Base-by-base conservation (phyloP, 139 green algal genomes). In the Bryopsis sp. region DNA sequence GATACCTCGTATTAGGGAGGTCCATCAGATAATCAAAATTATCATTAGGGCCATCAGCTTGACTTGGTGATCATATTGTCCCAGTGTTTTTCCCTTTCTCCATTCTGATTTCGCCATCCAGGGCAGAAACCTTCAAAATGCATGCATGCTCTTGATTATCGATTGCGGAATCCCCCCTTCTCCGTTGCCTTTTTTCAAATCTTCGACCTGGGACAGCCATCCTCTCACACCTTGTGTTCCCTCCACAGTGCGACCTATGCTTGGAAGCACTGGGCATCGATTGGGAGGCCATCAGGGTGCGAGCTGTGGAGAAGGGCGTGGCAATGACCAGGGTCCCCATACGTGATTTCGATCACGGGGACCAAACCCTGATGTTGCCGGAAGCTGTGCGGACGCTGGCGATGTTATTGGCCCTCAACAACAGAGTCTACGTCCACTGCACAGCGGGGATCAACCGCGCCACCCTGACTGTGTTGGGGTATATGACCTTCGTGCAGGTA, bases 391-490 rank as follows among this genome's bases (percentile, higher is more conserved):
- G 82, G 2, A 75, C 76, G 64, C 60, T 92, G 46, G 62, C 78
- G 58, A 43, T 85, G 57, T 65, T 85, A 31, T 50, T 75, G 2
- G 36, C 71, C 46, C 71, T 75, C 34, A 85, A 81, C 32, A 78
- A 78, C 39, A 67, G 63, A 22, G 79, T 85, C 58, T 92, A 92
- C 76, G 83, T 90, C 31, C 86, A 92, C 76, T 92, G 86, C 76
- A 92, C 86, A 6, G 86, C 86, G 24, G 86, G 86, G 19, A 92
- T 92, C 81, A 92, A 92, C 67, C 76, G 86, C 8, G 86, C 86
- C 24, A 81, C 79, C 2, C 79, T 92, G 22, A 85, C 81, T 1
- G 79, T 84, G 3, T 61, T 92, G 2, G 84, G 82, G 11, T 90
- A 90, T 70, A 68, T 90, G 22, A 92, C 86, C 3, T 92, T 85